These are phyloP conservation scores for Ceratobasidium sp. DNA, from an alignment of 1,284 basidiomycete species.

Conservation along the genomic window DNA sequence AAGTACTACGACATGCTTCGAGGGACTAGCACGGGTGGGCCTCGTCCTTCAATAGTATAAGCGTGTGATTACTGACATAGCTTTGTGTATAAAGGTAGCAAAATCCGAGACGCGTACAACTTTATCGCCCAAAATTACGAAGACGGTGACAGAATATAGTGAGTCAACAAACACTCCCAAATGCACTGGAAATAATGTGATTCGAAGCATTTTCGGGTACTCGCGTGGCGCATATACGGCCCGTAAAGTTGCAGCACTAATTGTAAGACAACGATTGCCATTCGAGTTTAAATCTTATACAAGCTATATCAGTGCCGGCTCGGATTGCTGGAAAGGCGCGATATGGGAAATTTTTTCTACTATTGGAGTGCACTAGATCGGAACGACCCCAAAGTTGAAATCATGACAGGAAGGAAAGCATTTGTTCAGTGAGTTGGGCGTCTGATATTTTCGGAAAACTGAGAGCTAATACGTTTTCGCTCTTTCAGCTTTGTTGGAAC, in stretches of 20 bases:
- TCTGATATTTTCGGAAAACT: constrained; percentile 13
- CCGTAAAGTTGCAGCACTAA: constrained; percentile 48
- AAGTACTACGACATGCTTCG: constrained; percentile 28
- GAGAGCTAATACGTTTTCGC: constrained; percentile 4
- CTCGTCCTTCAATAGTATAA: background rate
- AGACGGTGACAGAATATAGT: constrained; percentile 39
- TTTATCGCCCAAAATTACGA: constrained; percentile 48
- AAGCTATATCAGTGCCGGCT: constrained; percentile 22
- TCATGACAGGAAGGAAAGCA: background rate
- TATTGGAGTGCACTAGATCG: constrained; percentile 41
- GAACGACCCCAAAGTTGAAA: constrained; percentile 16
- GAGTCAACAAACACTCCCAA: background rate
- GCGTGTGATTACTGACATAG: background rate
- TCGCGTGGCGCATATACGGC: constrained; percentile 49
- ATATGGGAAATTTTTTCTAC: constrained; percentile 48
- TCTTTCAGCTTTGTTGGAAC: constrained; percentile 2
- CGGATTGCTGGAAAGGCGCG: constrained; percentile 34
- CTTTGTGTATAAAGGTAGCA: constrained; percentile 45
- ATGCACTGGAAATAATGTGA: background rate
- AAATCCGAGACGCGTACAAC: constrained; percentile 48
- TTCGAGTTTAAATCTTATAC: background rate
- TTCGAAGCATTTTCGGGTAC: constrained; percentile 41
- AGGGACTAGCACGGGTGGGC: constrained; percentile 27
- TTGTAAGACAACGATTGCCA: constrained; percentile 26
- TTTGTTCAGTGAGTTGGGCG: constrained; percentile 19